Percentiles rank a stretch among this genome's conserved stretches.
These are phyloP conservation scores for Aspergillus sparsus DNA, from an alignment of 495 filamentous ascomycete species.

Conservation along the genomic window DNA sequence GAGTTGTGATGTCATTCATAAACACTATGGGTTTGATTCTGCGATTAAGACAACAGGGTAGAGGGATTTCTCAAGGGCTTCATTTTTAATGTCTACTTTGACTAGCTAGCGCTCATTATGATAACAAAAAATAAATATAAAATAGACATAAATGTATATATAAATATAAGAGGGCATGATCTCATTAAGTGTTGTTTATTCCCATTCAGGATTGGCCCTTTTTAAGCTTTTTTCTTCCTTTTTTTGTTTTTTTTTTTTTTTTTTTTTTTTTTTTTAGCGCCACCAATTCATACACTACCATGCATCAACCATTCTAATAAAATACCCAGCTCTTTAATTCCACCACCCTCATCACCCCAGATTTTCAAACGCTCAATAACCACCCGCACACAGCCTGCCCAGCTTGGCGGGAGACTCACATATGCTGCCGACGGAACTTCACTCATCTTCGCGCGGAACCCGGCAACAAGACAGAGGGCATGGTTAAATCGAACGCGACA, in stretches of 20 bases:
- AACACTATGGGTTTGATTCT: too few relatives aligned
- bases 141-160: too few relatives aligned
- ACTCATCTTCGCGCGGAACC: slow-evolving; percentile 28
- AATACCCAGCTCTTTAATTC: slow-evolving; percentile 31
- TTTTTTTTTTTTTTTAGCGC: neutral
- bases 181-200: too few relatives aligned
- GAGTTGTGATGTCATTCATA: too few relatives aligned
- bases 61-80: too few relatives aligned
- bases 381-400: slow-evolving; percentile 29
- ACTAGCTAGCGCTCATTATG: too few relatives aligned
- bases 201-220: neutral
- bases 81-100: too few relatives aligned
- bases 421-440: slow-evolving; percentile 26
- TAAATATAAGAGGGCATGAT: too few relatives aligned
- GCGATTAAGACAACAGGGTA: too few relatives aligned
- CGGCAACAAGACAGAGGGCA: slow-evolving; percentile 33
- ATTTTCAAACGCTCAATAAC: slow-evolving; percentile 32
- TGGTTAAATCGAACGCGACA: slow-evolving; percentile 36
- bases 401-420: slow-evolving; percentile 27
- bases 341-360: slow-evolving; percentile 33
- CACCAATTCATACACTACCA: slow-evolving; percentile 10
- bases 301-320: slow-evolving; percentile 35
- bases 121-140: too few relatives aligned
- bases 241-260: neutral
- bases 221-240: neutral